Base-by-base conservation (phyloP, 352 stramenopile genomes). In the Pythium diclinum region DNA sequence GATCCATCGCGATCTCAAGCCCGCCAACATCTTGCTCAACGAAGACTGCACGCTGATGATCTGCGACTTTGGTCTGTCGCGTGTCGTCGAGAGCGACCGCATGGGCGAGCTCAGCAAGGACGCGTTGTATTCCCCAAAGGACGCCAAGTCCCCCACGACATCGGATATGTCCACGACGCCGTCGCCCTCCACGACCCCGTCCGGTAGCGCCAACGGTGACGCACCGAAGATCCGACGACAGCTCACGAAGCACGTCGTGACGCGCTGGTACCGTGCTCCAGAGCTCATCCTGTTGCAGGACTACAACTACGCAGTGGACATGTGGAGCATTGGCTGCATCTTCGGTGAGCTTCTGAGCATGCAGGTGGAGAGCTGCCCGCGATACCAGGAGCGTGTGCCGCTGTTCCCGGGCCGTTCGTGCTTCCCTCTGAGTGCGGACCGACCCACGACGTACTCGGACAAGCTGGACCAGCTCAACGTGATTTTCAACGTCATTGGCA, bases 241-340 rank as follows among this genome's bases (percentile, higher is more conserved):
- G 71, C 71, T 99, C 33, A 99, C 97, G 17, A 98, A 98, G 68
- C 96, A 99, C 81, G 97, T 99, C 40, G 97, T 99, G 1, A 99
- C 97, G 61, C 79, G 97, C n/a, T 99, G 96, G 95, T 99, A 99
- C 76, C 82, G 97, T 38, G 90, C 89, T 0, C 97, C 97, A 3
- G 97, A 99, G 73, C 83, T 99, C 3, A 99, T 99, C 72, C 72
- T 99, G 38, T 92, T 98, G 47, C 92, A 98, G 63, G 82, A 96
- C 51, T 99, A 99, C 77, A 94, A 84, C 57, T 94, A 95, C 49
- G 91, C 95, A 11, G 98, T 99, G 64, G 98, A 99, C 75, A 98
- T 99, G 84, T 99, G 98, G 97, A 99, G 95, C 54, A 72, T 99
- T 48, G 97, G 98, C 9, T 99, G 97, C 82, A 95, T 95, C 73